Conservation (phyloP, 176 grass and related monocot species). For the Carex kokanica region DNA sequence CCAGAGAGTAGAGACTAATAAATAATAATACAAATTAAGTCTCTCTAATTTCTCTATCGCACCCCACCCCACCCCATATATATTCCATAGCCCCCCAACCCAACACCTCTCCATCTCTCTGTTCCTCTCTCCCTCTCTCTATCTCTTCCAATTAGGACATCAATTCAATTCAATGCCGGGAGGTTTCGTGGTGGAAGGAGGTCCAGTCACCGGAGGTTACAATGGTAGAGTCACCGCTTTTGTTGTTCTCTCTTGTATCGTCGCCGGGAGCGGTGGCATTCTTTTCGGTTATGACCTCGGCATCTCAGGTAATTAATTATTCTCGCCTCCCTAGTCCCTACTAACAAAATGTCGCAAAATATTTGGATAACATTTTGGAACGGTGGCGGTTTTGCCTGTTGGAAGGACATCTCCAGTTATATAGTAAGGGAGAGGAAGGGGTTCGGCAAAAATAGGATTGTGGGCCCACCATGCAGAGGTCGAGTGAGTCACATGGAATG, state of each 20-base stretch:
- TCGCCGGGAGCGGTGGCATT: slow-evolving; percentile 75
- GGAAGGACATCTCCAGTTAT: neutral
- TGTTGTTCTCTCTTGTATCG: slow-evolving; percentile 61
- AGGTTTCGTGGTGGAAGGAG: slow-evolving; percentile 30
- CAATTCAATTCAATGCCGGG: slow-evolving; percentile 35
- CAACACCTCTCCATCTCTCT: neutral
- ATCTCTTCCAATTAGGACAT: neutral
- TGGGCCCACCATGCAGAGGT: slow-evolving; percentile 6
- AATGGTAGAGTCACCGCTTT: slow-evolving; percentile 60
- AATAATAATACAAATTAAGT: neutral
- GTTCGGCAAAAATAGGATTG: neutral
- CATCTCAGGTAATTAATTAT: slow-evolving; percentile 60
- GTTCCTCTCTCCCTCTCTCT: neutral
- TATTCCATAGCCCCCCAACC: slow-evolving; percentile 2
- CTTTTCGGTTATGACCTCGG: slow-evolving; percentile 98
- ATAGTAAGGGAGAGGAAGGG: neutral
- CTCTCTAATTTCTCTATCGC: neutral
- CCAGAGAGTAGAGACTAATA: neutral
- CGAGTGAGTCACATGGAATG: neutral
- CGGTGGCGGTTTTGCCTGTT: neutral
- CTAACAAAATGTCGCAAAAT: neutral
- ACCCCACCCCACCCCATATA: neutral
- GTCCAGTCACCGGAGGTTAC: slow-evolving; percentile 39
- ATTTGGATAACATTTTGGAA: neutral
- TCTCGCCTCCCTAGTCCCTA: neutral